Evolutionary conservation across 371 early-diverging fungal species (phyloP), one percentile per base, ranked within the genome.

Genomic region (Parasitella parasitica): DNA sequence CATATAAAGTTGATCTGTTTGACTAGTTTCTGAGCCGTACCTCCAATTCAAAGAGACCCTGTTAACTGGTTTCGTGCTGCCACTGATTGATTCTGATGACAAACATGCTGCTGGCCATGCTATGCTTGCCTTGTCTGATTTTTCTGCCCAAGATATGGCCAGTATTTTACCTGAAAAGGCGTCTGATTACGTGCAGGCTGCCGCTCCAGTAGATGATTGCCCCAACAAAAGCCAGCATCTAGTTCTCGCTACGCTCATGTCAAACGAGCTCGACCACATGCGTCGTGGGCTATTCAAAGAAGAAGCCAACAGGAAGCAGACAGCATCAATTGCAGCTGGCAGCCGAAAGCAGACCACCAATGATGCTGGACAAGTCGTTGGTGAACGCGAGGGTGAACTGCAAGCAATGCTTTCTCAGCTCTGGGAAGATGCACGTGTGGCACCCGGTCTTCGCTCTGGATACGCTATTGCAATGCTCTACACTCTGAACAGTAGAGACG

Each of bases 251-350:
- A 78, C 79, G n/a, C 61, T 86, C 13, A 70, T 83, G 27, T 77
- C 81, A 20, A 71, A 82, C 41, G 86, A 86, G 35, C 57, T 86
- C 11, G 73, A 75, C 15, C 78, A 83, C 59, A 82, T 86, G 86
- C 78, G 83, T 5, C 82, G 86, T 7, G 77, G 81, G 0, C 66
- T 86, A 24, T 86, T 83, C 55, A 77, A 81, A 54, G 83, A 78
- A 28, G 83, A 80, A 26, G 64, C 49, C 16, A 22, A 34, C 15
- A 1, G 24, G 11, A 56, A 54, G 34, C 22, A 9, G 2, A 39
- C 30, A 30, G 35, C 22, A 20, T n/a, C 16, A n/a, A n/a, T n/a
- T 15, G 15, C 34, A 11, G 50, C 9, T 15, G 11, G 11, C 3
- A 48, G 7, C 12, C n/a, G 36, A 20, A 41, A 58, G 13, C 22